Evolutionary conservation across 1,284 basidiomycete genomes (phyloP).

Genomic region (Meripilus lineatus): DNA sequence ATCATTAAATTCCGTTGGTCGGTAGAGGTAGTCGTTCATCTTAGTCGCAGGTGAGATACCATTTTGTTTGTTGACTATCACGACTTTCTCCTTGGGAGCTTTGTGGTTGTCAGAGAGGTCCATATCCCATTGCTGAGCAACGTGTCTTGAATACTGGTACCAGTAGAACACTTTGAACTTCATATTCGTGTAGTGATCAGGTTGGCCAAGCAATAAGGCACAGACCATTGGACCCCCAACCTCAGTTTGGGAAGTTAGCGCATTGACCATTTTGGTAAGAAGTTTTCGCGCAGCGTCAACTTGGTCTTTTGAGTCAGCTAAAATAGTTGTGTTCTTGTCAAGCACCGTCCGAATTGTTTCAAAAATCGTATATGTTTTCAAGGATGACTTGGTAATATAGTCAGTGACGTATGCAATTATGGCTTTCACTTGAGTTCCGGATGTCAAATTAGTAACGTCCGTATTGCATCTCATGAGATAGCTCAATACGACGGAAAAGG

Average conservation of each 20-base stretch:
- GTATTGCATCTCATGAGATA: conserved; percentile 33
- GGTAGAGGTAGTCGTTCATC: conserved; percentile 9
- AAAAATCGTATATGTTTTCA: conserved; percentile 33
- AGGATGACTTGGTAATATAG: too few relatives aligned
- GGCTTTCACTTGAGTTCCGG: conserved; percentile 36
- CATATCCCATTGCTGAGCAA: not conserved
- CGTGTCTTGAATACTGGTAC: conserved; percentile 18
- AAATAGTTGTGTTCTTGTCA: conserved; percentile 18
- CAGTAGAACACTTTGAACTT: conserved; percentile 25
- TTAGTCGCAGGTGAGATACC: not conserved
- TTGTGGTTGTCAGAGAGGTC: not conserved
- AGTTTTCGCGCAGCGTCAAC: conserved; percentile 6
- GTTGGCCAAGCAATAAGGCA: conserved; percentile 25
- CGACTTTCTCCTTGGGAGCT: conserved; percentile 4
- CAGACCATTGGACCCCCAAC: conserved; percentile 27
- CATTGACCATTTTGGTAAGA: conserved; percentile 21
- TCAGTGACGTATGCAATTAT: too few relatives aligned
- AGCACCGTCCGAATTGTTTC: conserved; percentile 24
- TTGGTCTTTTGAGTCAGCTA: conserved; percentile 6
- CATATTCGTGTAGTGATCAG: conserved; percentile 34
- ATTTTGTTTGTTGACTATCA: not conserved
- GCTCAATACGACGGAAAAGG: conserved; percentile 22
- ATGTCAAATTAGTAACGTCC: conserved; percentile 30
- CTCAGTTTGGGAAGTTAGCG: too few relatives aligned
- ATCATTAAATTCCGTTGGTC: conserved; percentile 6